These are phyloP conservation scores for Geotrichum citri-aurantii DNA, from an alignment of 1,139 yeast genomes.

Conservation along the genomic window DNA sequence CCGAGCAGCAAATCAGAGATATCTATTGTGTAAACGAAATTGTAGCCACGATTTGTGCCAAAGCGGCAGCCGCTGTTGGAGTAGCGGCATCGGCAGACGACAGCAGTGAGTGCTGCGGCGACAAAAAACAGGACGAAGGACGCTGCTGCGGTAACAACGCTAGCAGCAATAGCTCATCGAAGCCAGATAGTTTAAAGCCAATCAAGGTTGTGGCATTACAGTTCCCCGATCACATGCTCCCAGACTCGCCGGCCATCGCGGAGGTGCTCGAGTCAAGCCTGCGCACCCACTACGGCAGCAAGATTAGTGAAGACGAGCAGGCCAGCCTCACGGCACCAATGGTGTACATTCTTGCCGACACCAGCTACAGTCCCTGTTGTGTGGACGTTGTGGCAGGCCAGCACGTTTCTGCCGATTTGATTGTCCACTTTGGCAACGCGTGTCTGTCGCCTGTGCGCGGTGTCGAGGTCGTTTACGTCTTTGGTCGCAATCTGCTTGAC, in stretches of 20 bases:
- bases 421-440: conserved; percentile 92
- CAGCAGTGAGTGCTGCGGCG: conserved; percentile 48
- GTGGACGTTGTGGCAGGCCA: conserved; percentile 96
- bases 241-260: conserved; percentile 71
- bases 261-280: conserved; percentile 41
- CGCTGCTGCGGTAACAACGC: conserved; percentile 18
- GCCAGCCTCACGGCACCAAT: conserved; percentile 15
- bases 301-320: conserved; percentile 14
- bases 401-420: conserved; percentile 79
- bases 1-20: conserved; percentile 39
- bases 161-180: not conserved
- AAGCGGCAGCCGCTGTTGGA: conserved; percentile 12
- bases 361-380: conserved; percentile 93
- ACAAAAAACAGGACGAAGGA: conserved; percentile 34
- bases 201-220: conserved; percentile 64
- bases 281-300: conserved; percentile 1
- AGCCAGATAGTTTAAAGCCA: conserved; percentile 21
- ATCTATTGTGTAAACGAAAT: conserved; percentile 30
- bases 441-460: conserved; percentile 70
- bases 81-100: conserved; percentile 39
- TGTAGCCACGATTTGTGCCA: conserved; percentile 24
- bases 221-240: conserved; percentile 76
- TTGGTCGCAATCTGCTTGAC: conserved; percentile 46
- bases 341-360: conserved; percentile 64
- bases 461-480: conserved; percentile 67